Evolutionary conservation across 1,139 yeast genomes (phyloP).

Genomic region (Magnusiomyces ingens): DNA sequence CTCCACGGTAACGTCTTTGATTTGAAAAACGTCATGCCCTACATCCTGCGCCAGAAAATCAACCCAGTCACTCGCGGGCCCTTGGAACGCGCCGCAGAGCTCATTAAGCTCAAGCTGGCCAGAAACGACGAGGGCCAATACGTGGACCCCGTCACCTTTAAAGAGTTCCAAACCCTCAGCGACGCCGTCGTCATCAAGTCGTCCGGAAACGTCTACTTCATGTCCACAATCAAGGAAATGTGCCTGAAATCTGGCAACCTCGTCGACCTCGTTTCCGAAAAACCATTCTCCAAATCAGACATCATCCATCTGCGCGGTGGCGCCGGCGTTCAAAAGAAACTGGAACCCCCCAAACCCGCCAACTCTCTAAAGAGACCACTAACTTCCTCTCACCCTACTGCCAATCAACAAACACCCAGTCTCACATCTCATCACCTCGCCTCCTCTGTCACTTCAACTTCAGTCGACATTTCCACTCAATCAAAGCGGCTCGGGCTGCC

Average conservation of each 20-base stretch:
- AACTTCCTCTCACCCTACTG: not conserved
- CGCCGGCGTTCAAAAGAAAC: conserved; percentile 20
- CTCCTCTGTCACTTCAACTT: conserved; percentile 33
- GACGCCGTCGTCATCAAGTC: conserved; percentile 30
- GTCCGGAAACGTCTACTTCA: conserved; percentile 33
- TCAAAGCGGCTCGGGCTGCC: conserved; percentile 21
- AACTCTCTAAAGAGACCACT: conserved; percentile 7
- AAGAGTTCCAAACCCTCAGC: conserved; percentile 28
- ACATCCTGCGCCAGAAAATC: conserved; percentile 26
- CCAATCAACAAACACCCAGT: not conserved
- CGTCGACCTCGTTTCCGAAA: conserved; percentile 32
- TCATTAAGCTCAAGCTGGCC: conserved; percentile 28
- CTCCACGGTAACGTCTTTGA: conserved; percentile 33
- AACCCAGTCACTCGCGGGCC: conserved; percentile 33
- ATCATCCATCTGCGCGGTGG: conserved; percentile 29
- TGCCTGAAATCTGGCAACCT: conserved; percentile 29
- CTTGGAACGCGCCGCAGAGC: conserved; percentile 21
- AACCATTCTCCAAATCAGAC: conserved; percentile 28
- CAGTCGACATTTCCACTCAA: conserved; percentile 27
- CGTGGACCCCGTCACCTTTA: conserved; percentile 33
- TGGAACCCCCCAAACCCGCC: conserved; percentile 9
- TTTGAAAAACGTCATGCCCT: conserved; percentile 30
- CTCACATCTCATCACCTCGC: conserved; percentile 32
- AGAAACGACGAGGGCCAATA: conserved; percentile 27
- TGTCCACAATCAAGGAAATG: conserved; percentile 29